Evolutionary conservation across 352 stramenopile genomes (phyloP), one percentile per base, ranked within the genome.

Genomic region (Saprolegnia parasitica): DNA sequence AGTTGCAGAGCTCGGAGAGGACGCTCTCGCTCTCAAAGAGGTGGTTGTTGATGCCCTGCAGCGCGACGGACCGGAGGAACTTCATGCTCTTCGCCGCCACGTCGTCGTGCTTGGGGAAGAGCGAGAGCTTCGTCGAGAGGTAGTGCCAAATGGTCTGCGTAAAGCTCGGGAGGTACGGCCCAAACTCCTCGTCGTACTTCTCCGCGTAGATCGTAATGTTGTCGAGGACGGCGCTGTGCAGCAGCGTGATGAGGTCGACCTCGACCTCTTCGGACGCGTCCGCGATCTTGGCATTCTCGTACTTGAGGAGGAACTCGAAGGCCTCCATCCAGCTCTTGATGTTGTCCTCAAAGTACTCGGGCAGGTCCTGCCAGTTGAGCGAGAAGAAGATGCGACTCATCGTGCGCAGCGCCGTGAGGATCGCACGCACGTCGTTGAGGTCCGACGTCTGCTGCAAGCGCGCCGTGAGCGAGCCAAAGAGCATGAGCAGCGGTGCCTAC

Each of bases 161-260:
- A 76, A 99, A 99, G 56, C 88, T 83, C 29, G 89, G 84, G 68
- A 99, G 71, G 73, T 96, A 99, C 13, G 91, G 89, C 47, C 97
- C 84, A 78, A 99, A 99, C 60, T 98, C 92, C 78, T 99, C 98
- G 65, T 99, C 97, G 77, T 99, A 99, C 82, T 99, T 99, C 71
- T 97, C 91, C 0, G 91, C 91, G 75, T 99, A 99, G 54, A 99
- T 75, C 62, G 97, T 97, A 10, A 99, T 80, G 83, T 99, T 99
- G 76, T 99, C 91, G 16, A 99, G 89, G 58, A 99, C 97, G 9
- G 95, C 94, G 21, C 97, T 83, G 11, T 98, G 83, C 13, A 99
- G 71, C 24, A 86, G 82, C 71, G 99, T 96, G 65, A 99, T 90
- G 18, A 88, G 87, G 55, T 87, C 89, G 0, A 90, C 81, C 61